These are phyloP conservation scores for Trichoderma oligosporum DNA, from an alignment of 2,329 filamentous ascomycete species.

Conservation along the genomic window DNA sequence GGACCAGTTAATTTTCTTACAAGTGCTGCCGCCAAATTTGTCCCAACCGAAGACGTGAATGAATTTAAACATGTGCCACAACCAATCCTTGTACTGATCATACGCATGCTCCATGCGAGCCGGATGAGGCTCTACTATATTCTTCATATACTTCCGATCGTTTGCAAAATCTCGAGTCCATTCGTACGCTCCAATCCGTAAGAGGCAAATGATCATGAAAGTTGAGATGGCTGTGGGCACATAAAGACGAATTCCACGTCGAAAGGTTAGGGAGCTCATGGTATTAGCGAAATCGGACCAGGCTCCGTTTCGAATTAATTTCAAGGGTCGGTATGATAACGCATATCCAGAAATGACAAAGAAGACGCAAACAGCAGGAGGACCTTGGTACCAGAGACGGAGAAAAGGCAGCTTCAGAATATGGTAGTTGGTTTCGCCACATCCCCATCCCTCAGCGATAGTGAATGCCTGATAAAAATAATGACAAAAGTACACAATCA, in stretches of 20 bases:
- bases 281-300: slow-evolving; percentile 41
- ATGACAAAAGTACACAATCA: slow-evolving; percentile 56
- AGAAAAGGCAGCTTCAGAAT: slow-evolving; percentile 52
- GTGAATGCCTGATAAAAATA: slow-evolving; percentile 51
- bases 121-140: slow-evolving; percentile 49
- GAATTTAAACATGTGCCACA: slow-evolving; percentile 46
- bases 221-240: slow-evolving; percentile 50
- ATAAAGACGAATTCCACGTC: slow-evolving; percentile 50
- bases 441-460: slow-evolving; percentile 50
- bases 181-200: slow-evolving; percentile 47
- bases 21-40: slow-evolving; percentile 44
- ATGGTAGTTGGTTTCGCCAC: slow-evolving; percentile 41
- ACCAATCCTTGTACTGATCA: slow-evolving; percentile 46
- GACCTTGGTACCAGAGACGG: slow-evolving; percentile 52
- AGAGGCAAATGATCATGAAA: slow-evolving; percentile 42
- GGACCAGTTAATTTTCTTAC: slow-evolving; percentile 28
- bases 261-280: slow-evolving; percentile 50
- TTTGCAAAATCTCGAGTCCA: slow-evolving; percentile 44
- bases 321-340: slow-evolving; percentile 52
- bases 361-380: slow-evolving; percentile 57
- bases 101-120: slow-evolving; percentile 34
- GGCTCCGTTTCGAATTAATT: slow-evolving; percentile 39
- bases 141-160: slow-evolving; percentile 43
- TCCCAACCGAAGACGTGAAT: slow-evolving; percentile 51
- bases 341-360: slow-evolving; percentile 62